Evolutionary conservation across 441 rosid genomes (phyloP), one percentile per base, ranked within the genome.

Genomic region (Pelargonium australe): DNA sequence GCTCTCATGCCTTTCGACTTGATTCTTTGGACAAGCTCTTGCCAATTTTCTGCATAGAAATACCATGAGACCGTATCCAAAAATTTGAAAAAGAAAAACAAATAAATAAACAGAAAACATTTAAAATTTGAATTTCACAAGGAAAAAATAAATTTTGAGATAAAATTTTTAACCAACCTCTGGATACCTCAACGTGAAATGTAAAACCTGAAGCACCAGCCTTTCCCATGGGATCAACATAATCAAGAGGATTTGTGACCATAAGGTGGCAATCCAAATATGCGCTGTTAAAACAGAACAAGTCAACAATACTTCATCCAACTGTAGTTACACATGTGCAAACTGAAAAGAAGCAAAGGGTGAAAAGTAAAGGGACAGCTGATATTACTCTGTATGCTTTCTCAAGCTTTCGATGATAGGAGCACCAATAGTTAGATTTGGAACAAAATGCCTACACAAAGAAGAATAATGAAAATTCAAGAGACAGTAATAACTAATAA

Each of bases 131-230:
- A 51, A 12, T 17, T 51, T 51, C 57, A 5, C 13, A n/a, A 51
- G n/a, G n/a, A 12, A 51, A 51, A 12, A 51, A n/a, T n/a, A 51
- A 4, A 68, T 44, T 16, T 51, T 14, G 25, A 45, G 58, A 66
- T 5, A 70, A 64, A 68, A 23, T 68, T 45, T 66, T 34, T 0
- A 11, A 47, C 72, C 55, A 61, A 91, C 98, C 97, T 87, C 73
- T 84, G 69, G 97, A 83, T 41, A 74, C 90, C 80, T 93, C 97
- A 64, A 91, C 80, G 53, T 93, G 98, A 84, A 93, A 93, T 34
- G 98, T 93, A 79, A 93, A 91, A 67, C 97, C 90, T 40, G 98
- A 91, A 12, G 98, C 97, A 43, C 97, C 97, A 64, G 97, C 93
- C 72, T 89, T 85, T 53, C 84, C 85, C 70, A 93, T 73, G 34